Evolutionary conservation across 306 rosid genomes (phyloP).

Genomic region (Styphnolobium japonicum): DNA sequence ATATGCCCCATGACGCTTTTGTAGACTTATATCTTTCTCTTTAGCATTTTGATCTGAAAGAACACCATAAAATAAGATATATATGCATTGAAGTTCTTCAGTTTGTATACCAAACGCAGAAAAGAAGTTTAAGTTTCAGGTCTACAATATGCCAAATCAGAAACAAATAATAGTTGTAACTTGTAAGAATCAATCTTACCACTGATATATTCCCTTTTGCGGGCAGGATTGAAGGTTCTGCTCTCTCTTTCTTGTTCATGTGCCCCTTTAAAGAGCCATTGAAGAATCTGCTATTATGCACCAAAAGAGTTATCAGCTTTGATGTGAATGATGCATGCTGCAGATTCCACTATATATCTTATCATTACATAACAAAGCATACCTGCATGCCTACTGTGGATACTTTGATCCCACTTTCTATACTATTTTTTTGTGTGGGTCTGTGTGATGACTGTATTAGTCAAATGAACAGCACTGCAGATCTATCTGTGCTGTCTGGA

Average conservation of each 20-base stretch:
- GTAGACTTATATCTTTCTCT: conserved; percentile 33
- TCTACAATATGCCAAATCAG: not conserved
- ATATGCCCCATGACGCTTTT: conserved; percentile 28
- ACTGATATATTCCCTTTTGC: conserved; percentile 27
- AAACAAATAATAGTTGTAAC: not conserved
- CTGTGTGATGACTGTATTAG: conserved; percentile 39
- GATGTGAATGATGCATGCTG: conserved; percentile 37
- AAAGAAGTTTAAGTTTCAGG: not conserved
- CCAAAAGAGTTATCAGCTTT: conserved; percentile 31
- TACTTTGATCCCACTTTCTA: conserved; percentile 24
- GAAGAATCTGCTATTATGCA: conserved; percentile 50
- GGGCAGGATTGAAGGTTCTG: conserved; percentile 29
- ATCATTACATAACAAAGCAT: conserved; percentile 25
- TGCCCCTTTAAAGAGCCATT: conserved; percentile 48
- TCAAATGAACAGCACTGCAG: conserved; percentile 57
- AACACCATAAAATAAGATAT: not conserved
- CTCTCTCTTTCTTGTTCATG: conserved; percentile 41
- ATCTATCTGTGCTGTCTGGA: conserved; percentile 65
- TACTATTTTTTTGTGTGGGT: not conserved
- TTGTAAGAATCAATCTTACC: conserved; percentile 42
- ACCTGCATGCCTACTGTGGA: conserved; percentile 44
- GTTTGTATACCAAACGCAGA: not conserved
- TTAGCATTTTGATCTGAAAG: conserved; percentile 46
- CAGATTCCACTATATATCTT: conserved; percentile 25
- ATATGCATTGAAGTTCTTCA: not conserved